phyloP scores from a whole-genome alignment of 139 green algal genomes.

The Desmodesmus armatus region DNA sequence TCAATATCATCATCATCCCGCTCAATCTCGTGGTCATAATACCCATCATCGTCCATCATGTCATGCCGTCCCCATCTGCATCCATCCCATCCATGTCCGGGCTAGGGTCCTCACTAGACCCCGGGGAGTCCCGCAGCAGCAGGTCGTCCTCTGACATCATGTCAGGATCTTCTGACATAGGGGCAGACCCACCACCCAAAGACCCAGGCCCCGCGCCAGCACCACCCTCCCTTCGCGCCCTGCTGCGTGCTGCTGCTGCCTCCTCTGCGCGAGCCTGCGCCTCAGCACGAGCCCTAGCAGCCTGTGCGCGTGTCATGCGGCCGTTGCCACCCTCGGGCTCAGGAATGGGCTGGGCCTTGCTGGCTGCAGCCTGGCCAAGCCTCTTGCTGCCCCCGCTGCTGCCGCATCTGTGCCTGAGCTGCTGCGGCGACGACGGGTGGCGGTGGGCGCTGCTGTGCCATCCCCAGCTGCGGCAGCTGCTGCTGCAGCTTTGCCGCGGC shows the following conservation, averaged over 20 bases:
- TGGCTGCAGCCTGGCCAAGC: slow-evolving; percentile 9
- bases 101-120: slow-evolving; percentile 54
- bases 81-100: slow-evolving; percentile 69
- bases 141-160: slow-evolving; percentile 58
- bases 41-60: slow-evolving; percentile 36
- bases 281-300: slow-evolving; percentile 53
- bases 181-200: slow-evolving; percentile 6
- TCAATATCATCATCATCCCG: slow-evolving; percentile 64
- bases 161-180: slow-evolving; percentile 55
- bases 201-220: slow-evolving; percentile 14
- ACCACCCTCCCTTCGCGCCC: background rate
- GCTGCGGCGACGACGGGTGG: background rate
- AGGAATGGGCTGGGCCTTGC: slow-evolving; percentile 65
- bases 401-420: slow-evolving; percentile 29
- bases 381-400: slow-evolving; percentile 29
- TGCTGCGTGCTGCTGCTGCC: slow-evolving; percentile 2
- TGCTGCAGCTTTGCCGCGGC: slow-evolving; percentile 6
- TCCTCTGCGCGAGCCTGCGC: slow-evolving; percentile 53
- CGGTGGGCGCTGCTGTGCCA: slow-evolving; percentile 17
- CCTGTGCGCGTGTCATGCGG: slow-evolving; percentile 73
- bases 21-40: background rate
- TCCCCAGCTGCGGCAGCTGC: background rate
- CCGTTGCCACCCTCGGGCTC: slow-evolving; percentile 28
- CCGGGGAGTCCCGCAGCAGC: slow-evolving; percentile 17
- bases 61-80: slow-evolving; percentile 42